Evolutionary conservation across 2,329 filamentous ascomycete species (phyloP), one percentile per base, ranked within the genome.

Genomic region (Dactylellina drechsleri): DNA sequence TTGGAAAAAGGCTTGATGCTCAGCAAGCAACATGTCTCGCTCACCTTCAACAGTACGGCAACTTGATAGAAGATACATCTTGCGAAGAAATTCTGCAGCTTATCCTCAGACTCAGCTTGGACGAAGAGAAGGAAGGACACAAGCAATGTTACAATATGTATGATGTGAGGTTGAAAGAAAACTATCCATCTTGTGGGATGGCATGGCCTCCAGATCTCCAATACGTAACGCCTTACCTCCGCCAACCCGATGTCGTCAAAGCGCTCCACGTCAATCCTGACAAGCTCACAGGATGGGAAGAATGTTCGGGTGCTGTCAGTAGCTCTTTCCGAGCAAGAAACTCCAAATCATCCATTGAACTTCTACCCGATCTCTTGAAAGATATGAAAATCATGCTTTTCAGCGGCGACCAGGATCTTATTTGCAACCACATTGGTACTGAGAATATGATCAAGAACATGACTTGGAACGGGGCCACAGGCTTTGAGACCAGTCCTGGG

Each of bases 361-460:
- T 97, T 2, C 85, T 99, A 1, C 94, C 95, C 0, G 89, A 87
- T 2, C 83, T 99, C 16, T 85, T 99, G 8, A 86, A 90, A 77
- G 86, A 95, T 68, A 83, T 98, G 8, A 90, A 91, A 0, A 86
- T 96, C 47, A 84, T 97, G 0, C 87, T 99, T 18, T 99, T 98
- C 84, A 97, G 93, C 1, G 95, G 95, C 61, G 91, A 93, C 75
- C 89, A 96, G 79, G 95, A 99, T 81, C 84, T 98, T 23, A 98
- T 99, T 79, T 99, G 95, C 86, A 99, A 99, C 82, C 93, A 99
- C 81, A 84, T 97, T 31, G 95, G 95, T 71, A 99, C 95, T 0
- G 95, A 99, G 81, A 87, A 91, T 28, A 82, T 99, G 78, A 97
- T 99, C 80, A 89, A 90, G 81, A 93, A 92, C 80, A 89, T 99